A percentile compares a stretch with the other conserved stretches of the same genome.
phyloP scores from a whole-genome alignment of 495 filamentous ascomycete species.

The Xylaria curta region DNA sequence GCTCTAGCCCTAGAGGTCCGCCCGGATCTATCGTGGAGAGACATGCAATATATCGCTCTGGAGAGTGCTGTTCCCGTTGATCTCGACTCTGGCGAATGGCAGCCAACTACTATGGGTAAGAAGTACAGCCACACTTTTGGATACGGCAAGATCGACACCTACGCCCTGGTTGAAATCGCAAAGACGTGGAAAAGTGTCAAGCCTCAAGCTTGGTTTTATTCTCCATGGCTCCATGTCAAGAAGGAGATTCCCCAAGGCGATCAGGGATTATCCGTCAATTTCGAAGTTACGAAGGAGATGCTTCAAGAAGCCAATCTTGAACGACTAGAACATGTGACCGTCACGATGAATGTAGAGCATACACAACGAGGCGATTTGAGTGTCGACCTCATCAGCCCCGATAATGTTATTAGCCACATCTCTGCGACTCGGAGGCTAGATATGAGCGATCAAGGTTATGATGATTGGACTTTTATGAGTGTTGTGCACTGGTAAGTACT shows the following conservation, averaged over 20 bases:
- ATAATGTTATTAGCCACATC: slow-evolving; percentile 82
- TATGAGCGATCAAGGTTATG: slow-evolving; percentile 70
- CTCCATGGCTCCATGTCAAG: slow-evolving; percentile 90
- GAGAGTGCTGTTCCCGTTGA: slow-evolving; percentile 83
- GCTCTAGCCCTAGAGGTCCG: slow-evolving; percentile 89
- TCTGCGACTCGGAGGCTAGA: slow-evolving; percentile 75
- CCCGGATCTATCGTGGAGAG: slow-evolving; percentile 90
- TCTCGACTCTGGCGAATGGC: slow-evolving; percentile 76
- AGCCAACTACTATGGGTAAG: slow-evolving; percentile 76
- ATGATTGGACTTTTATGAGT: slow-evolving; percentile 98
- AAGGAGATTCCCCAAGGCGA: slow-evolving; percentile 86
- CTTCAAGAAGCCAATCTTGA: slow-evolving; percentile 82
- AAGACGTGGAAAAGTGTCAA: slow-evolving; percentile 88
- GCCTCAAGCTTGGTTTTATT: slow-evolving; percentile 95
- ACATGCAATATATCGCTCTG: slow-evolving; percentile 90
- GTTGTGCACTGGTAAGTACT: slow-evolving; percentile 87
- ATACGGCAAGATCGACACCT: slow-evolving; percentile 92
- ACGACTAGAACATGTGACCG: slow-evolving; percentile 88
- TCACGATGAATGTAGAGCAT: slow-evolving; percentile 96
- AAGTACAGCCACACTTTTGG: slow-evolving; percentile 93
- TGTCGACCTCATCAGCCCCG: slow-evolving; percentile 88
- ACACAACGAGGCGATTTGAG: slow-evolving; percentile 86
- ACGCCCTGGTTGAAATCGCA: slow-evolving; percentile 82
- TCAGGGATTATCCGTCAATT: slow-evolving; percentile 75
- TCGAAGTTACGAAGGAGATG: slow-evolving; percentile 77